A percentile compares a stretch with the other conserved stretches of the same genome.
phyloP scores from a whole-genome alignment of 2,329 filamentous ascomycete genomes.

The Drechslerella coelobrocha region DNA sequence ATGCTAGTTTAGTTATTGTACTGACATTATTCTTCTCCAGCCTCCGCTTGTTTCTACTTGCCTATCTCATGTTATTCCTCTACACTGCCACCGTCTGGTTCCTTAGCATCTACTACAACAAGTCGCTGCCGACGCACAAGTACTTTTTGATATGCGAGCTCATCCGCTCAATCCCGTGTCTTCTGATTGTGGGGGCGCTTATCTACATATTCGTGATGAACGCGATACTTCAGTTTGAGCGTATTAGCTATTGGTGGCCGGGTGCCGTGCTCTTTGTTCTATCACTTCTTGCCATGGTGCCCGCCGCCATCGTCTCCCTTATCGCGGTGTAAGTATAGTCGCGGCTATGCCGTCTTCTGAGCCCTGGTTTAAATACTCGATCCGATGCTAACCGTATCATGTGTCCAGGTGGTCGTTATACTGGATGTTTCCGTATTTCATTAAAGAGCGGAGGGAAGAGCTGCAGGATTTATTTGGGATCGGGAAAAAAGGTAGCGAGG shows the following conservation, averaged over 20 bases:
- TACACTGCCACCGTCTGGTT: conserved; percentile 28
- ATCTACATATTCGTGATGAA: background rate
- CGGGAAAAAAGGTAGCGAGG: conserved; percentile 3
- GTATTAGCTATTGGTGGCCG: too few species aligned
- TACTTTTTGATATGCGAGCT: conserved; percentile 20
- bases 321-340: too few species aligned
- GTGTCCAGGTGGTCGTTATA: conserved; percentile 24
- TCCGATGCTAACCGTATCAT: background rate
- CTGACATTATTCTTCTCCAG: background rate
- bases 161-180: conserved; percentile 8
- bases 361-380: too few species aligned
- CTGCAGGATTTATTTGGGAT: conserved; percentile 16
- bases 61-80: conserved; percentile 9
- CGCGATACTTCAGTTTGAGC: too few species aligned
- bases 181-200: background rate
- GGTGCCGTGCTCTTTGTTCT: background rate
- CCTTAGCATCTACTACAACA: conserved; percentile 43
- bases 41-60: background rate
- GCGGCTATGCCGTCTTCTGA: too few species aligned
- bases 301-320: too few species aligned
- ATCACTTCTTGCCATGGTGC: background rate
- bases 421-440: conserved; percentile 29
- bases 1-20: background rate
- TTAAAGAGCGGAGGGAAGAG: conserved; percentile 20
- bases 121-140: conserved; percentile 12